Conservation (phyloP, 495 filamentous ascomycete genomes). For the Aspergillus bridgeri region DNA sequence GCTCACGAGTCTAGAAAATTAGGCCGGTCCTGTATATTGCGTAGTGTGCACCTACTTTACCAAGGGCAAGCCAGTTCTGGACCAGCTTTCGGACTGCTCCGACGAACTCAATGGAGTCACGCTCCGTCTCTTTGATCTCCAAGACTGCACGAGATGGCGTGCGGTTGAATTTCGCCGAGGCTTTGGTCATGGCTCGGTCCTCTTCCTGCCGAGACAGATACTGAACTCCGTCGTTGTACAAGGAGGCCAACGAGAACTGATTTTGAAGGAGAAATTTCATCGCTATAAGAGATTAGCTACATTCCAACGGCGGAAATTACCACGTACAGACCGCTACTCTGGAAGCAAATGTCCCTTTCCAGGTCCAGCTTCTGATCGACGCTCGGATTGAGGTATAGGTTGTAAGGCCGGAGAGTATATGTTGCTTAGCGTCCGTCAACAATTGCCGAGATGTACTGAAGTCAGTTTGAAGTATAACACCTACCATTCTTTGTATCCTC, state of each 20-base stretch:
- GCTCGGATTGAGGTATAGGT: slow-evolving; percentile 60
- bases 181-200: slow-evolving; percentile 30
- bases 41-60: slow-evolving; percentile 18
- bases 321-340: slow-evolving; percentile 44
- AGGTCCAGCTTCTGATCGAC: slow-evolving; percentile 46
- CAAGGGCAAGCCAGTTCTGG: slow-evolving; percentile 42
- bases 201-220: slow-evolving; percentile 71
- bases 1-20: slow-evolving; percentile 17
- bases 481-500: slow-evolving; percentile 49
- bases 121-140: slow-evolving; percentile 51
- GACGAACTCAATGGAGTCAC: slow-evolving; percentile 57
- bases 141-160: slow-evolving; percentile 35
- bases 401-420: slow-evolving; percentile 66
- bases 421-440: slow-evolving; percentile 29
- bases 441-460: slow-evolving; percentile 5
- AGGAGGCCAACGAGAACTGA: slow-evolving; percentile 57
- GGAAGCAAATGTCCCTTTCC: slow-evolving; percentile 52
- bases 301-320: not conserved
- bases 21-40: not conserved
- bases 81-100: slow-evolving; percentile 39
- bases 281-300: slow-evolving; percentile 28
- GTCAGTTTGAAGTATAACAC: not conserved
- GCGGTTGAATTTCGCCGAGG: slow-evolving; percentile 25
- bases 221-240: slow-evolving; percentile 57
- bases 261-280: slow-evolving; percentile 60